Evolutionary conservation across 2,329 filamentous ascomycete genomes (phyloP).

Genomic region (Penicillium rolfsii): DNA sequence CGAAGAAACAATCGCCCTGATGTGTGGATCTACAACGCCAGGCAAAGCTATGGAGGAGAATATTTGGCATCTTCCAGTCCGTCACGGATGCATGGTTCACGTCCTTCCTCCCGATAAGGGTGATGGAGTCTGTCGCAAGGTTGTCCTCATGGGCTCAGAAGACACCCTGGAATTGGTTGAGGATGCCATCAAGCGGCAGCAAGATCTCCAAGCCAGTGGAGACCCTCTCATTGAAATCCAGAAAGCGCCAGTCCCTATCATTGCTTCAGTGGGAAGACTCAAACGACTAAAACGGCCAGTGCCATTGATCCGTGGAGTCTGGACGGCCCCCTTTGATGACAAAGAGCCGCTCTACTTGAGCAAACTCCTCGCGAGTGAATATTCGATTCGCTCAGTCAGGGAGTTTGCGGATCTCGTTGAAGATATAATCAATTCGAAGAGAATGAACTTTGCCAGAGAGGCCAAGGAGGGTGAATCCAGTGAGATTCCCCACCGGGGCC

Average conservation of each 20-base stretch:
- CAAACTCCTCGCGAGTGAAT: slow-evolving; percentile 22
- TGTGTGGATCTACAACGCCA: slow-evolving; percentile 38
- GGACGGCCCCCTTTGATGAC: slow-evolving; percentile 24
- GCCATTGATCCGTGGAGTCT: slow-evolving; percentile 39
- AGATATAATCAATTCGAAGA: slow-evolving; percentile 37
- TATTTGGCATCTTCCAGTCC: slow-evolving; percentile 40
- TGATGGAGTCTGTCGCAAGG: slow-evolving; percentile 38
- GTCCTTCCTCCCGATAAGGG: slow-evolving; percentile 37
- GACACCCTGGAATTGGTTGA: slow-evolving; percentile 38
- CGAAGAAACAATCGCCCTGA: slow-evolving; percentile 40
- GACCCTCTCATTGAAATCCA: slow-evolving; percentile 37
- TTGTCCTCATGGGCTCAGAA: slow-evolving; percentile 41
- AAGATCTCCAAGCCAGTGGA: slow-evolving; percentile 29
- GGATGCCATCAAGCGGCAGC: slow-evolving; percentile 30
- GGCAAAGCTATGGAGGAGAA: slow-evolving; percentile 38
- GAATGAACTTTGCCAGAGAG: slow-evolving; percentile 17
- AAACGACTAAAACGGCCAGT: slow-evolving; percentile 24
- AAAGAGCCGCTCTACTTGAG: slow-evolving; percentile 13
- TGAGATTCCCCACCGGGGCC: slow-evolving; percentile 16
- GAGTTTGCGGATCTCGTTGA: slow-evolving; percentile 47
- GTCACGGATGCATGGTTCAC: slow-evolving; percentile 46
- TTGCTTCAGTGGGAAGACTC: slow-evolving; percentile 34
- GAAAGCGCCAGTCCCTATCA: slow-evolving; percentile 36
- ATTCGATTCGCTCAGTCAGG: slow-evolving; percentile 35
- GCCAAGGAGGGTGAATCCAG: slow-evolving; percentile 3